Percentiles rank a stretch among this genome's conserved stretches.
Evolutionary conservation across 202 grass and related monocot species (phyloP).

Genomic region (Schoenoplectus triqueter): DNA sequence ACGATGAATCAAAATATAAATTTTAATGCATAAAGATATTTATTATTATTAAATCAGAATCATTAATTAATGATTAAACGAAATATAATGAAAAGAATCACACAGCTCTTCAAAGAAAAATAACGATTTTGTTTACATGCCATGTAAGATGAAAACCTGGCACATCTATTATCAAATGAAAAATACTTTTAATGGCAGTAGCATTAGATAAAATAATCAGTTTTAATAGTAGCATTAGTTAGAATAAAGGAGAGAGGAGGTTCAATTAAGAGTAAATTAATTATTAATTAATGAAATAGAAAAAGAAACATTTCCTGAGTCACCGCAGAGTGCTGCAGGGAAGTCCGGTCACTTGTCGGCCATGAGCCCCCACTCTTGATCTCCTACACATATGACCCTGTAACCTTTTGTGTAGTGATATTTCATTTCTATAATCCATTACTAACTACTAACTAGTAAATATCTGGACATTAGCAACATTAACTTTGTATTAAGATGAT

Average conservation of each 20-base stretch:
- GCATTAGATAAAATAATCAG: not conserved
- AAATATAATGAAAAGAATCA: no score
- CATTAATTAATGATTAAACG: no score
- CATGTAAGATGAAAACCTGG: no score
- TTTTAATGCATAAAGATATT: no score
- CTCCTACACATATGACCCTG: not conserved
- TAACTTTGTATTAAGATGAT: not conserved
- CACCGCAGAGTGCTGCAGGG: constrained; percentile 39
- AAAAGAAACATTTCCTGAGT: constrained; percentile 41
- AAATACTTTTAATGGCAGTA: not conserved
- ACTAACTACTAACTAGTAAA: no score
- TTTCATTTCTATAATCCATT: not conserved
- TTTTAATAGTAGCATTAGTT: not conserved
- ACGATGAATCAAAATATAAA: no score
- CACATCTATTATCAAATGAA: not conserved
- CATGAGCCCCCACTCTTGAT: constrained; percentile 24
- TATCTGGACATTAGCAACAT: not conserved
- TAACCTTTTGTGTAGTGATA: not conserved
- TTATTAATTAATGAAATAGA: not conserved
- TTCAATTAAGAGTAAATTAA: constrained; percentile 12
- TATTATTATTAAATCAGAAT: no score
- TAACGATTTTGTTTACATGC: no score
- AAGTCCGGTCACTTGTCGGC: constrained; percentile 38
- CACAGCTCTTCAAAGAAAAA: no score
- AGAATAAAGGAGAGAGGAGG: not conserved